phyloP scores from a whole-genome alignment of 1,139 yeast species.

The Meyerozyma sp. region DNA sequence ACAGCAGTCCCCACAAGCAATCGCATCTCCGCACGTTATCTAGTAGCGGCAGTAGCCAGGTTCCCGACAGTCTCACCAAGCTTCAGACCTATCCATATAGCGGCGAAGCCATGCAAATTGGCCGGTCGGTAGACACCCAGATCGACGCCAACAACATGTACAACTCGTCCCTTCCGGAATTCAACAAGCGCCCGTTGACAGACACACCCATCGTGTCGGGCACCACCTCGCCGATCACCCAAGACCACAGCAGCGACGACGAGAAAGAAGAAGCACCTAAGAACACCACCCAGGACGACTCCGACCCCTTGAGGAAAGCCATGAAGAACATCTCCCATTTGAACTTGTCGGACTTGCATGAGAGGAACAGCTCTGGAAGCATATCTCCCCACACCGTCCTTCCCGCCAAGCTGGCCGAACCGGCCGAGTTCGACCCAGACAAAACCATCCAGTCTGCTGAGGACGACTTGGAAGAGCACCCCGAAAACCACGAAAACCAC shows the following conservation, averaged over 20 bases:
- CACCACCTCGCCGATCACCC: conserved; percentile 46
- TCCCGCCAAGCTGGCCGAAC: conserved; percentile 1
- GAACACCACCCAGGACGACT: conserved; percentile 6
- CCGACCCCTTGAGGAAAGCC: conserved; percentile 15
- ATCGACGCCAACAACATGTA: conserved; percentile 13
- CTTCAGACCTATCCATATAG: conserved; percentile 12
- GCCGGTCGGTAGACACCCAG: conserved; percentile 29
- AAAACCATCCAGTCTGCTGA: conserved; percentile 2
- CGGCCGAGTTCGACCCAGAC: background rate
- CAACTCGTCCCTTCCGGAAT: conserved; percentile 43
- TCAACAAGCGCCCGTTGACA: conserved; percentile 63
- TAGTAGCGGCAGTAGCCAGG: conserved; percentile 5
- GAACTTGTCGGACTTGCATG: conserved; percentile 29
- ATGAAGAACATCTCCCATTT: conserved; percentile 38
- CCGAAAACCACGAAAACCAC: too few relatives aligned
- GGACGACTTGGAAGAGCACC: conserved; percentile 1
- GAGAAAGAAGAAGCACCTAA: conserved; percentile 14
- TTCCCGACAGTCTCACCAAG: conserved; percentile 4
- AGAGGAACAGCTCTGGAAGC: conserved; percentile 3
- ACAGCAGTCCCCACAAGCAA: conserved; percentile 5
- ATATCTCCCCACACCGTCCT: background rate
- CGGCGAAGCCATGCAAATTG: conserved; percentile 8
- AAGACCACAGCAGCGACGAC: conserved; percentile 28
- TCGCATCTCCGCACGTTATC: conserved; percentile 5
- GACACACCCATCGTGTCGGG: conserved; percentile 66